These are phyloP conservation scores for Rosa lucieae DNA, from an alignment of 306 rosid species.

Conservation along the genomic window DNA sequence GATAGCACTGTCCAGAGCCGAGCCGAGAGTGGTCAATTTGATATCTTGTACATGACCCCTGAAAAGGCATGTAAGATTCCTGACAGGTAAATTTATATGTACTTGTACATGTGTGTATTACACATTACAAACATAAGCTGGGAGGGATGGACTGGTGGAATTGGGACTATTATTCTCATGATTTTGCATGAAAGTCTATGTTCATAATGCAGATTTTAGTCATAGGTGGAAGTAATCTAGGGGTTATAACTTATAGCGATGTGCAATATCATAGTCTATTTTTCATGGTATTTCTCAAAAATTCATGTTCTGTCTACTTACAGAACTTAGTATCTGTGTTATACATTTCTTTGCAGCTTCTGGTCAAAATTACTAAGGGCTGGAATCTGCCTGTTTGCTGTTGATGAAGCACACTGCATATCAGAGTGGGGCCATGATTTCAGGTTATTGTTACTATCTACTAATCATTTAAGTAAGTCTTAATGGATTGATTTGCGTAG, in stretches of 20 bases:
- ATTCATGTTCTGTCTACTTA: not conserved
- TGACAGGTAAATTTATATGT: slow-evolving; percentile 40
- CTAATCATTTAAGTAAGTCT: not conserved
- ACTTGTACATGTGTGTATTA: not conserved
- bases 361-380: slow-evolving; percentile 76
- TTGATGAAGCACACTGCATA: slow-evolving; percentile 94
- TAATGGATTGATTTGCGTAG: slow-evolving; percentile 7
- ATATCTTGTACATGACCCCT: slow-evolving; percentile 84
- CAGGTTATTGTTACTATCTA: slow-evolving; percentile 34
- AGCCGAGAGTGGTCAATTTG: slow-evolving; percentile 82
- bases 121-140: not conserved
- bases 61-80: slow-evolving; percentile 82
- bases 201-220: not conserved
- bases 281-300: not conserved
- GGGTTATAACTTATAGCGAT: too few relatives aligned
- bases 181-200: not conserved
- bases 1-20: slow-evolving; percentile 61
- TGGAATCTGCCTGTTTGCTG: slow-evolving; percentile 81
- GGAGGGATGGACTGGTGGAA: not conserved
- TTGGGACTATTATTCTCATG: not conserved
- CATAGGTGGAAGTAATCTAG: slow-evolving; percentile 10
- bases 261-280: not conserved
- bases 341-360: slow-evolving; percentile 55
- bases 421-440: slow-evolving; percentile 97
- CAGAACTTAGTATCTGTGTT: slow-evolving; percentile 12